Evolutionary conservation across 2,329 filamentous ascomycete genomes (phyloP).

Genomic region (Mariannaea elegans): DNA sequence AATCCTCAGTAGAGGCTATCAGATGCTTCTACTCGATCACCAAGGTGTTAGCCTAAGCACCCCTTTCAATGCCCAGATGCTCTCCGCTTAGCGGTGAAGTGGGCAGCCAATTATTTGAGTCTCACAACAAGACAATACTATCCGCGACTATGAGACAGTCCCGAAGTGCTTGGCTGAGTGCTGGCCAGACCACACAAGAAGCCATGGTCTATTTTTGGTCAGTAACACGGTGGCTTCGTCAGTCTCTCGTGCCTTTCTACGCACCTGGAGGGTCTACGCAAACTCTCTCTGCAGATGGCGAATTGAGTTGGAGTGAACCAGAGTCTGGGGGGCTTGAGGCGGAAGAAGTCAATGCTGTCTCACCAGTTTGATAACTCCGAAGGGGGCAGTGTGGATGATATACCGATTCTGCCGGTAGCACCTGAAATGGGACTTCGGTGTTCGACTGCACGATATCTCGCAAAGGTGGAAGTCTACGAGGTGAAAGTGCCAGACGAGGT

Average conservation of each 20-base stretch:
- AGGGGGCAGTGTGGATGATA: slow-evolving; percentile 70
- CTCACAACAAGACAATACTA: slow-evolving; percentile 89
- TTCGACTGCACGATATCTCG: slow-evolving; percentile 92
- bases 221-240: slow-evolving; percentile 93
- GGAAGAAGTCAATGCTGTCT: slow-evolving; percentile 97
- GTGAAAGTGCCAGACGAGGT: too few species aligned
- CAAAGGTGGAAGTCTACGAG: slow-evolving; percentile 82
- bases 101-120: slow-evolving; percentile 78
- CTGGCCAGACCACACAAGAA: slow-evolving; percentile 73
- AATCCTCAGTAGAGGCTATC: slow-evolving; percentile 82
- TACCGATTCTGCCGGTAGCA: slow-evolving; percentile 84
- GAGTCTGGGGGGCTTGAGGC: slow-evolving; percentile 72
- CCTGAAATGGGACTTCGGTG: slow-evolving; percentile 83
- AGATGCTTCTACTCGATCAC: slow-evolving; percentile 86
- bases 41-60: slow-evolving; percentile 87
- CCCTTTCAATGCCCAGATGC: slow-evolving; percentile 77
- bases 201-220: slow-evolving; percentile 88
- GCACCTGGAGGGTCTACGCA: slow-evolving; percentile 78
- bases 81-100: slow-evolving; percentile 70
- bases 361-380: slow-evolving; percentile 83
- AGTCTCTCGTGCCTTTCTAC: slow-evolving; percentile 84
- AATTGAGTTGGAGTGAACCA: slow-evolving; percentile 61
- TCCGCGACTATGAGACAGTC: slow-evolving; percentile 88
- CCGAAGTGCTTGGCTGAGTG: slow-evolving; percentile 76
- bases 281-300: slow-evolving; percentile 76